Percentiles rank a stretch among this genome's conserved stretches.
Evolutionary conservation across 371 early-diverging fungal genomes (phyloP).

Genomic region (Rhizopus stolonifer): DNA sequence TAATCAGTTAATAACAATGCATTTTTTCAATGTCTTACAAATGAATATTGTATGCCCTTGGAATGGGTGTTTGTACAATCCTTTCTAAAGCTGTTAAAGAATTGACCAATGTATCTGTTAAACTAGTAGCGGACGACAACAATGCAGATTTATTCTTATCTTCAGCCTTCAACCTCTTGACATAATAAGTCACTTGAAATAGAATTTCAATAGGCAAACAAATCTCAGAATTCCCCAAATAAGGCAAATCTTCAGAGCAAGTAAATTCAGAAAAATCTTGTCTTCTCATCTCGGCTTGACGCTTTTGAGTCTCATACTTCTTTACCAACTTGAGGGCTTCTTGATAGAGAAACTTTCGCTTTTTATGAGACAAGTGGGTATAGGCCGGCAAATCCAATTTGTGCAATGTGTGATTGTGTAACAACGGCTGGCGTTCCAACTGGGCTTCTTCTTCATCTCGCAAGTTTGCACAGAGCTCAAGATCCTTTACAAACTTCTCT

Average conservation of each 20-base stretch:
- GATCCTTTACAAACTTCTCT: background rate
- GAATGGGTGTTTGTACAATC: constrained; percentile 76
- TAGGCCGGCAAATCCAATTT: background rate
- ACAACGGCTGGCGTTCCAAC: background rate
- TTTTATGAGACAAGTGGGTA: background rate
- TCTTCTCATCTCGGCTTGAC: constrained; percentile 5
- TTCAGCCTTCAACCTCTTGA: constrained; percentile 43
- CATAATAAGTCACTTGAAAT: constrained; percentile 53
- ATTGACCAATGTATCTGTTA: constrained; percentile 57
- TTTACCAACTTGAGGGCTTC: background rate
- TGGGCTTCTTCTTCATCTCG: constrained; percentile 16
- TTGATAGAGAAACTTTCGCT: background rate
- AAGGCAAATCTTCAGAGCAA: constrained; percentile 39
- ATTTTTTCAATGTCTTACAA: constrained; percentile 31
- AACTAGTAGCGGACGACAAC: constrained; percentile 43
- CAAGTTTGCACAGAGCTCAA: background rate
- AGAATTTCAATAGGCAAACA: constrained; percentile 61
- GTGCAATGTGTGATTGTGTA: constrained; percentile 6
- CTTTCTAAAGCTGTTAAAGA: constrained; percentile 69
- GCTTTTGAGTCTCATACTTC: constrained; percentile 16
- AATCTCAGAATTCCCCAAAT: constrained; percentile 44
- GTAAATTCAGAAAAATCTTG: constrained; percentile 25
- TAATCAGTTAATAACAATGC: background rate
- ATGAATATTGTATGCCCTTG: constrained; percentile 78
- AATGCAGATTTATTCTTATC: constrained; percentile 52